Conservation (phyloP, 176 grass and related monocot species). For the Saccharum officinarum region DNA sequence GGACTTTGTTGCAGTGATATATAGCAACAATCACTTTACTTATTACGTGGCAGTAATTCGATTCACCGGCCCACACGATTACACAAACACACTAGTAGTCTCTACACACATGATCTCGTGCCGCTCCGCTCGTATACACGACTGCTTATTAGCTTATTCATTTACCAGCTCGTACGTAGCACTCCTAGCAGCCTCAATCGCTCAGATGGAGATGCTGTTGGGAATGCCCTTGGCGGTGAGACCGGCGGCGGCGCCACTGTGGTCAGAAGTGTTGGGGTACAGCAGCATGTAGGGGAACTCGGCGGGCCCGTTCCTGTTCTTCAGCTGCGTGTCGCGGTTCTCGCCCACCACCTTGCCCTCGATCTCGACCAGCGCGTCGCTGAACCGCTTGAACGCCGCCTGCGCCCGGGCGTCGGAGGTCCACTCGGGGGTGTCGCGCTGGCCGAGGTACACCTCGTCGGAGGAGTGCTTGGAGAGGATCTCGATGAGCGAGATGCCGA, state of each 20-base stretch:
- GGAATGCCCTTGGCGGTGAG: slow-evolving; percentile 68
- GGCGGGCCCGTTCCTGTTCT: slow-evolving; percentile 60
- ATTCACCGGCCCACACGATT: not conserved
- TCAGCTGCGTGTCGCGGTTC: slow-evolving; percentile 41
- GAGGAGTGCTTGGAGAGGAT: slow-evolving; percentile 72
- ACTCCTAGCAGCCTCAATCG: not conserved
- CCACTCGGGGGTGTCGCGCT: slow-evolving; percentile 72
- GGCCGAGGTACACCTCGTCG: slow-evolving; percentile 77
- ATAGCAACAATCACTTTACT: not conserved
- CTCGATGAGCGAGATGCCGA: slow-evolving; percentile 75
- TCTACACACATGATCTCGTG: not conserved
- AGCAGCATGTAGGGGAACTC: slow-evolving; percentile 73
- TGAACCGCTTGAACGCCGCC: slow-evolving; percentile 54
- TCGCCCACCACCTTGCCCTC: slow-evolving; percentile 44
- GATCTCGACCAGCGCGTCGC: slow-evolving; percentile 44
- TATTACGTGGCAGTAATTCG: not conserved
- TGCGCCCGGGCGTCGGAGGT: slow-evolving; percentile 51
- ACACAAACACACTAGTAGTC: not conserved
- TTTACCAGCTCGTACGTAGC: not conserved
- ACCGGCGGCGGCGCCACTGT: slow-evolving; percentile 30
- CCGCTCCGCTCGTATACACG: not conserved
- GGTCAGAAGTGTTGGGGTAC: slow-evolving; percentile 77
- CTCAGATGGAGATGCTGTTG: slow-evolving; percentile 77
- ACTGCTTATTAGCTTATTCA: not conserved
- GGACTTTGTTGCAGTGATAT: not conserved